Evolutionary conservation across 176 grass and related monocot species (phyloP).

Genomic region (Oropetium thomaeum): DNA sequence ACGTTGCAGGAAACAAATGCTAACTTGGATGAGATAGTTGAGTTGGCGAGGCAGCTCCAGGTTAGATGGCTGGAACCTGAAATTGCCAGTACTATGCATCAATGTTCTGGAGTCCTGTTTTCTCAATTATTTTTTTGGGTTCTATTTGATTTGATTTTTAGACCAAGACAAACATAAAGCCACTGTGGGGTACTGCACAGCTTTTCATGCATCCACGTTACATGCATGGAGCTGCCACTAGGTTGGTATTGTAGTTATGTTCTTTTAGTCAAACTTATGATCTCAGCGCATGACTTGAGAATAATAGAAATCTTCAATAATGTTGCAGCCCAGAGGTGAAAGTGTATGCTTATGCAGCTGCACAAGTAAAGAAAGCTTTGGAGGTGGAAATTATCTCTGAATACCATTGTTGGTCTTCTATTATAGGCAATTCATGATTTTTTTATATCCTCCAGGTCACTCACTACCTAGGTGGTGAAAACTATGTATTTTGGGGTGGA

Average conservation of each 20-base stretch:
- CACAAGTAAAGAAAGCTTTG: slow-evolving; percentile 97
- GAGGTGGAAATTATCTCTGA: slow-evolving; percentile 49
- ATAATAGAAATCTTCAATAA: slow-evolving; percentile 3
- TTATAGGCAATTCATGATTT: slow-evolving; percentile 22
- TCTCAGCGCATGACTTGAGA: neutral
- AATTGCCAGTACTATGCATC: neutral
- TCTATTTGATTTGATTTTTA: slow-evolving; percentile 21
- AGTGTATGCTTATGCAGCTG: slow-evolving; percentile 90
- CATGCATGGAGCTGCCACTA: slow-evolving; percentile 96
- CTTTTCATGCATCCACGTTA: slow-evolving; percentile 86
- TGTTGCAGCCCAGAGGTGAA: slow-evolving; percentile 48
- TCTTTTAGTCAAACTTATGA: neutral
- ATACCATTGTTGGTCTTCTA: neutral
- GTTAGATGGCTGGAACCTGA: slow-evolving; percentile 35
- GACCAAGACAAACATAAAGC: slow-evolving; percentile 67
- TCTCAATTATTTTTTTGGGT: neutral
- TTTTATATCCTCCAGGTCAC: slow-evolving; percentile 50
- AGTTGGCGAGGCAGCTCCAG: slow-evolving; percentile 86
- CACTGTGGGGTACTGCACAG: slow-evolving; percentile 86
- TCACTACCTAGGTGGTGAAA: slow-evolving; percentile 93
- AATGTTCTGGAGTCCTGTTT: neutral
- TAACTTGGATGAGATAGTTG: slow-evolving; percentile 87
- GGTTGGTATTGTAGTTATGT: slow-evolving; percentile 36
- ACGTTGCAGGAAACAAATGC: slow-evolving; percentile 88
- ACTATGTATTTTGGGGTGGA: slow-evolving; percentile 98